Conservation (phyloP, 2,329 filamentous ascomycete genomes). For the Leptographium wingfieldii region DNA sequence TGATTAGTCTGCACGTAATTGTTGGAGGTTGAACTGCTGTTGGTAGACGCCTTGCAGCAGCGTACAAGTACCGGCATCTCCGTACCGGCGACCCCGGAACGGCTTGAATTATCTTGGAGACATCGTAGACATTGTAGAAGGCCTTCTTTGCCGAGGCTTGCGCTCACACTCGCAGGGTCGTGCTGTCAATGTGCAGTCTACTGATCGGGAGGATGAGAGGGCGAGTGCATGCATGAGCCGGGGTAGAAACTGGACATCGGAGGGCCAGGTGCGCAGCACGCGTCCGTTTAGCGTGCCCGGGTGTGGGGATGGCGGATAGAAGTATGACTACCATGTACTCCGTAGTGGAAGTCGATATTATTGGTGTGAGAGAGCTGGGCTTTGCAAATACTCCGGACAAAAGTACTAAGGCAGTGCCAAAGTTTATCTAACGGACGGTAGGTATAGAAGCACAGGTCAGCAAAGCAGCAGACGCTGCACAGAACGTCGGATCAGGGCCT, state of each 20-base stretch:
- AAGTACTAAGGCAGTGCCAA: neutral
- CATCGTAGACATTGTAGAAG: too few species aligned
- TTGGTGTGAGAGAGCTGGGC: neutral
- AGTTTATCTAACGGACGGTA: too few species aligned
- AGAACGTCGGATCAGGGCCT: neutral
- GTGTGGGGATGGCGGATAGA: neutral
- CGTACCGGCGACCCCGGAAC: neutral
- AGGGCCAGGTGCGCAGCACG: neutral
- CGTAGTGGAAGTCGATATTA: neutral
- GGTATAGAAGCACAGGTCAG: neutral
- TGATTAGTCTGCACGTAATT: neutral
- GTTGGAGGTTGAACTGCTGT: neutral
- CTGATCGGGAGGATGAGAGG: neutral
- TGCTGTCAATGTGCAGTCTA: neutral
- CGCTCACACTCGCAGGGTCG: neutral
- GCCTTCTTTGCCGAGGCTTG: too few species aligned
- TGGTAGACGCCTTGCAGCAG: neutral
- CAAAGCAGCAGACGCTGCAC: neutral
- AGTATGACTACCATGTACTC: neutral
- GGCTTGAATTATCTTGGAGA: too few species aligned
- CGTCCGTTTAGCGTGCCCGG: neutral
- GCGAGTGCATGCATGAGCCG: neutral
- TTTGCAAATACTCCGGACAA: neutral
- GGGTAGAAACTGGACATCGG: neutral
- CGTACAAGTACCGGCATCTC: neutral